Conservation (phyloP, 1,284 basidiomycete species). For the Fomitopsis pinicola region DNA sequence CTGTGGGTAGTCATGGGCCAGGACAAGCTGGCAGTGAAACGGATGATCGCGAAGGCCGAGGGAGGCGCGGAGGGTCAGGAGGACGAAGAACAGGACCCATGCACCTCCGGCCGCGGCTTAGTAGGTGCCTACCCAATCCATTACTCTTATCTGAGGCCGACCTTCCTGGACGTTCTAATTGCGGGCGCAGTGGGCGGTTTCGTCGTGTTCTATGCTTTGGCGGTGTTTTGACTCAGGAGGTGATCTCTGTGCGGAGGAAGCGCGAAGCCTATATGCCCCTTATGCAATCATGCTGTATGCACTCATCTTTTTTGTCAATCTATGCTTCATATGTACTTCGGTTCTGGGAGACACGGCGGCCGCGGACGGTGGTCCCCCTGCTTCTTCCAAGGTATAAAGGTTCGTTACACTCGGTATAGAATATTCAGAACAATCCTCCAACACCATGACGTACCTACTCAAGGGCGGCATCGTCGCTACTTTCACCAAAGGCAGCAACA, state of each 20-base stretch:
- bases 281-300: slow-evolving; percentile 8
- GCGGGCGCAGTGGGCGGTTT: slow-evolving; percentile 20
- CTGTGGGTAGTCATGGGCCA: slow-evolving; percentile 19
- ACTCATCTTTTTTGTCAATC: slow-evolving; percentile 1
- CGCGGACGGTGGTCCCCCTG: neutral
- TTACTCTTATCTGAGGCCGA: slow-evolving; percentile 11
- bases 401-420: neutral
- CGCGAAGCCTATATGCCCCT: slow-evolving; percentile 2
- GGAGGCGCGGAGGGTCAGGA: slow-evolving; percentile 8
- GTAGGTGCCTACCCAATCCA: slow-evolving; percentile 19
- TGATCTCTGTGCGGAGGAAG: neutral
- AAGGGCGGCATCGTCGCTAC: slow-evolving; percentile 27
- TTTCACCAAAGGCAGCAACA: slow-evolving; percentile 17
- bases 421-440: neutral
- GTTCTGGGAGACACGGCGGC: neutral
- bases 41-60: slow-evolving; percentile 10
- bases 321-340: slow-evolving; percentile 8
- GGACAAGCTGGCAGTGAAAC: slow-evolving; percentile 15
- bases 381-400: neutral
- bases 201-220: slow-evolving; percentile 14
- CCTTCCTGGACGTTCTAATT: slow-evolving; percentile 20
- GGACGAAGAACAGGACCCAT: slow-evolving; percentile 5
- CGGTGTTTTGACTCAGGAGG: slow-evolving; percentile 2
- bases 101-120: slow-evolving; percentile 12
- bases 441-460: slow-evolving; percentile 19